A percentile compares a stretch with the other conserved stretches of the same genome.
These are phyloP conservation scores for Endogone sp. DNA, from an alignment of 192 early-diverging fungal species.

Conservation along the genomic window DNA sequence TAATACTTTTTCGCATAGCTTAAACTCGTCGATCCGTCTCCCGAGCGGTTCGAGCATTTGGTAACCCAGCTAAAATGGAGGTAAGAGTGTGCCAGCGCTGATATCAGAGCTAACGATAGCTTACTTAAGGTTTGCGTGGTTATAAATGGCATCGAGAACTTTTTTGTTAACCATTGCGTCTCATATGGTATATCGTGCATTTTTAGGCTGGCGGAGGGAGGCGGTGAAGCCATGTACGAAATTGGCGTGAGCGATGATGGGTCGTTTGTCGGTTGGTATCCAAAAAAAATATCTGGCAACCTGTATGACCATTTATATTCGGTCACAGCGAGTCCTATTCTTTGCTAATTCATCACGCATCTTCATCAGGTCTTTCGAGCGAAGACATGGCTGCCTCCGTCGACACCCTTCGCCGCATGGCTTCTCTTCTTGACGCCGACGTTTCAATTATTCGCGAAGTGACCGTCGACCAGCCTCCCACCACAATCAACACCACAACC, in stretches of 20 bases:
- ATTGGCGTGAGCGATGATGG: constrained; percentile 88
- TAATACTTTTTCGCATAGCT: constrained; percentile 42
- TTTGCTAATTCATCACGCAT: constrained; percentile 16
- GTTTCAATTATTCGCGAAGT: constrained; percentile 56
- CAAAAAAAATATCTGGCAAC: no score
- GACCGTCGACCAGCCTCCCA: constrained; percentile 18
- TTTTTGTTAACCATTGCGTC: no score
- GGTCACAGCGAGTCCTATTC: constrained; percentile 24
- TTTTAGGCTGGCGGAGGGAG: constrained; percentile 70
- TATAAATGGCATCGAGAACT: no score
- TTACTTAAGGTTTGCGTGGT: background rate
- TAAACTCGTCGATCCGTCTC: constrained; percentile 59
- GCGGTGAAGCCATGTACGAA: constrained; percentile 85
- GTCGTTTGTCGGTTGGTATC: constrained; percentile 53
- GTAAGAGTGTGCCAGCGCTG: constrained; percentile 15
- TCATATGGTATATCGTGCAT: no score
- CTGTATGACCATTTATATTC: no score
- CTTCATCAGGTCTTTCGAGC: constrained; percentile 38
- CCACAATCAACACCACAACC: constrained; percentile 13
- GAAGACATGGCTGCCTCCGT: constrained; percentile 59
- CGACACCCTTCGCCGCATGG: constrained; percentile 62
- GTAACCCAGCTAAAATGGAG: constrained; percentile 93
- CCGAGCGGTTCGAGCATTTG: constrained; percentile 76
- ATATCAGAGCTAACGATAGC: background rate
- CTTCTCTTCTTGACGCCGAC: constrained; percentile 56